A percentile compares a stretch with the other conserved stretches of the same genome.
phyloP scores from a whole-genome alignment of 768 basidiomycete species.

The Amanita rimosa region DNA sequence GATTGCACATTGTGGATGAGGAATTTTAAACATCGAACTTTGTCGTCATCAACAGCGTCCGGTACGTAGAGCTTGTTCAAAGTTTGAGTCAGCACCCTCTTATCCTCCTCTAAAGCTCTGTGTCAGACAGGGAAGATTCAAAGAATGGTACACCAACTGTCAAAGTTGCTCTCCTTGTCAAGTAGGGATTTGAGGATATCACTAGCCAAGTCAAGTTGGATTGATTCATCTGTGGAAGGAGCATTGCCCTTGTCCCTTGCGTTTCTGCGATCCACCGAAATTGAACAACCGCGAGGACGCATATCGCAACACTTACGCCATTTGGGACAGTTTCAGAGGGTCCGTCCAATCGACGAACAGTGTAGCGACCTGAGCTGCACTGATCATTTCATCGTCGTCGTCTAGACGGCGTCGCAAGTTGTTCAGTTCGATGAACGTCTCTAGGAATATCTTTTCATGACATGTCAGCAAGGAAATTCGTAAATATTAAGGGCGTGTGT shows the following conservation, averaged over 20 bases:
- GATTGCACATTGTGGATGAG: conserved; percentile 47
- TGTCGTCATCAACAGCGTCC: conserved; percentile 56
- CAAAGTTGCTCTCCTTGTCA: conserved; percentile 34
- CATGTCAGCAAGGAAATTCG: not conserved
- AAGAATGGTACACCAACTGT: conserved; percentile 32
- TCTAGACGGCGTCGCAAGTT: conserved; percentile 52
- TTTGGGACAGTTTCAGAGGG: conserved; percentile 55
- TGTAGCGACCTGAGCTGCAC: conserved; percentile 61
- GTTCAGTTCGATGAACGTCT: conserved; percentile 51
- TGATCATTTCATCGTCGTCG: conserved; percentile 64
- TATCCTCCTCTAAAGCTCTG: conserved; percentile 43
- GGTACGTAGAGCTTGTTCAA: conserved; percentile 60
- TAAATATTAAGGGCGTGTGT: not conserved
- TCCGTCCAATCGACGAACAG: conserved; percentile 87
- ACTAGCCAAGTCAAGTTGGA: conserved; percentile 49
- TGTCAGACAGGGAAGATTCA: conserved; percentile 10
- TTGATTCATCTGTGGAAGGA: conserved; percentile 14
- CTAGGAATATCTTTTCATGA: conserved; percentile 52
- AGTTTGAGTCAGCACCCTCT: conserved; percentile 53
- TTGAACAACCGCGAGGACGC: not conserved
- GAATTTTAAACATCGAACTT: conserved; percentile 50
- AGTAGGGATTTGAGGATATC: conserved; percentile 37
- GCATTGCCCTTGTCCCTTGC: conserved; percentile 10
- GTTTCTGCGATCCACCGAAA: conserved; percentile 8
- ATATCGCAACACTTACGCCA: conserved; percentile 13